phyloP scores from a whole-genome alignment of 2,329 filamentous ascomycete species.

The Cladophialophora psammophila region DNA sequence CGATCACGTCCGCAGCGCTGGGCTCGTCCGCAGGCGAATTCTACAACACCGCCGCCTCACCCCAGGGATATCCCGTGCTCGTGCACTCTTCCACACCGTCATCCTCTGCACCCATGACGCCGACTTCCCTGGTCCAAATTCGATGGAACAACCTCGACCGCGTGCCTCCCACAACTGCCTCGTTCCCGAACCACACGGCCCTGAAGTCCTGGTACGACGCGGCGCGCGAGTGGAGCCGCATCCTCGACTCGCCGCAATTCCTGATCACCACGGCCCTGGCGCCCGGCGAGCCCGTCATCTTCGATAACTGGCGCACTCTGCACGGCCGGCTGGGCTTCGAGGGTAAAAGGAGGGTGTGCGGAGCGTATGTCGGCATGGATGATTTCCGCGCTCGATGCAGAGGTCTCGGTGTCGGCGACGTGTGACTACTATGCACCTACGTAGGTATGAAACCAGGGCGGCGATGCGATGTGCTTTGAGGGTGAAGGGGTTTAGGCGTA shows the following conservation, averaged over 20 bases:
- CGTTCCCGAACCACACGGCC: slow-evolving; percentile 55
- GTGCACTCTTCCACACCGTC: slow-evolving; percentile 56
- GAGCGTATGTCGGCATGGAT: slow-evolving; percentile 74
- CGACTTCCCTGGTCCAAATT: slow-evolving; percentile 65
- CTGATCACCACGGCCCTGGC: slow-evolving; percentile 82
- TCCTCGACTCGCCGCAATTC: slow-evolving; percentile 69
- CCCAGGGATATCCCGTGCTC: slow-evolving; percentile 70
- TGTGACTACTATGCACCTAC: neutral
- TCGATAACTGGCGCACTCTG: slow-evolving; percentile 94
- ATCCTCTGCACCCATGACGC: slow-evolving; percentile 29
- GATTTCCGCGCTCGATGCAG: slow-evolving; percentile 37
- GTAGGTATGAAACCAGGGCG: neutral
- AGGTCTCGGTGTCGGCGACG: slow-evolving; percentile 27
- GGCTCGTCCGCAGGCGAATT: slow-evolving; percentile 70
- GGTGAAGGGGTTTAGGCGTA: neutral
- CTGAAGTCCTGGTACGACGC: slow-evolving; percentile 75
- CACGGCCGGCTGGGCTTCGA: slow-evolving; percentile 86
- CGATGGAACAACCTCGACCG: slow-evolving; percentile 96
- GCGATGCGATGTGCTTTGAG: neutral
- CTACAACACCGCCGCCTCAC: slow-evolving; percentile 71
- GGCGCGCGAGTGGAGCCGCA: slow-evolving; percentile 74
- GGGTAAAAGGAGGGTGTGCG: slow-evolving; percentile 86
- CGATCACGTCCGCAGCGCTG: slow-evolving; percentile 80
- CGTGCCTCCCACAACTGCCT: slow-evolving; percentile 64
- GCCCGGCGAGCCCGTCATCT: slow-evolving; percentile 82